These are phyloP conservation scores for Quercus lobata DNA, from an alignment of 331 rosid genomes.

Conservation along the genomic window DNA sequence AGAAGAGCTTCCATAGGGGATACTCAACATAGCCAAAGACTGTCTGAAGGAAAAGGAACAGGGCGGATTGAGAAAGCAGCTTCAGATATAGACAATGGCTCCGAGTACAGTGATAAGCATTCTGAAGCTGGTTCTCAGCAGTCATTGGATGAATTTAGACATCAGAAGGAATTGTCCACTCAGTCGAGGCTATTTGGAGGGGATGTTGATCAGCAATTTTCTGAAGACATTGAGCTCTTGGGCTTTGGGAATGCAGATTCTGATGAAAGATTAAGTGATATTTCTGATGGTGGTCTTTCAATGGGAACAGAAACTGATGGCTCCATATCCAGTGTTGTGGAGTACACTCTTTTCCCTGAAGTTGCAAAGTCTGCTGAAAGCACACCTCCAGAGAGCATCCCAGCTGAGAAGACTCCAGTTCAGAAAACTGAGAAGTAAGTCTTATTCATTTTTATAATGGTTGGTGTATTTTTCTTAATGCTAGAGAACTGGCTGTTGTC, in stretches of 20 bases:
- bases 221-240: constrained; percentile 79
- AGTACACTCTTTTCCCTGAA: constrained; percentile 92
- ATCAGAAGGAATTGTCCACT: constrained; percentile 34
- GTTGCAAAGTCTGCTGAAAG: constrained; percentile 47
- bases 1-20: constrained; percentile 54
- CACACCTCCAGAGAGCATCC: constrained; percentile 12
- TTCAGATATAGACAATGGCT: constrained; percentile 70
- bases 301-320: constrained; percentile 99
- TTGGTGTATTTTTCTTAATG: neutral
- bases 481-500: neutral
- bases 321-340: constrained; percentile 85
- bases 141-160: constrained; percentile 63
- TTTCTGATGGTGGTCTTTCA: constrained; percentile 96
- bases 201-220: constrained; percentile 35
- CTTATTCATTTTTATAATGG: constrained; percentile 1
- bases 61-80: constrained; percentile 37
- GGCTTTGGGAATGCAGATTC: constrained; percentile 90
- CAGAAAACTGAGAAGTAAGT: constrained; percentile 65
- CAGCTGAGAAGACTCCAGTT: constrained; percentile 25
- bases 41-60: constrained; percentile 38
- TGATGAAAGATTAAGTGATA: constrained; percentile 94
- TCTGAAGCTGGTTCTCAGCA: constrained; percentile 80
- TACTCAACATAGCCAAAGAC: constrained; percentile 36
- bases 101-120: constrained; percentile 69
- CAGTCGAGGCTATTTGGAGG: constrained; percentile 33